Conservation (phyloP, 257 asterid species). For the Capsicum pubescens region DNA sequence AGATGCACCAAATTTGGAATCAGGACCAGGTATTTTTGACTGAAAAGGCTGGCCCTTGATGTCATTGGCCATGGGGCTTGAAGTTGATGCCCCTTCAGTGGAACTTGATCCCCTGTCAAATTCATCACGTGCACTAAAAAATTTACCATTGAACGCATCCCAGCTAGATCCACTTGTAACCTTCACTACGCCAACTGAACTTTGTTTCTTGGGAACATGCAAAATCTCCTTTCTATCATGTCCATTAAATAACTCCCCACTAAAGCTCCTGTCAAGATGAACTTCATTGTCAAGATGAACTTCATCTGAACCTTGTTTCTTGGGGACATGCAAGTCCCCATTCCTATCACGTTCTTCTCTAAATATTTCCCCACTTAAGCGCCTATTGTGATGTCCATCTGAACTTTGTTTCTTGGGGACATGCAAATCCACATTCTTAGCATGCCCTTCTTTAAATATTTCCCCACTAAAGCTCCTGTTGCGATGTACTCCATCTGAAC, state of each 20-base stretch:
- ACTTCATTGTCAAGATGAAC: constrained; percentile 56
- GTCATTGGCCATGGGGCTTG: constrained; percentile 44
- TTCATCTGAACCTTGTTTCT: constrained; percentile 35
- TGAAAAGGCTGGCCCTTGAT: constrained; percentile 41
- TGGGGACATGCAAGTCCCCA: constrained; percentile 36
- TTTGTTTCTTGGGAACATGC: constrained; percentile 32
- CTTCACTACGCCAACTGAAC: constrained; percentile 39
- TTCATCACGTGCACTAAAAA: constrained; percentile 36
- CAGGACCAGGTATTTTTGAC: constrained; percentile 43
- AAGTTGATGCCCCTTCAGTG: constrained; percentile 40
- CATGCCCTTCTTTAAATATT: constrained; percentile 45
- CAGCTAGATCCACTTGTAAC: constrained; percentile 50
- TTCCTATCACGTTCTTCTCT: constrained; percentile 44
- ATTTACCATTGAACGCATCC: constrained; percentile 47
- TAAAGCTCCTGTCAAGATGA: constrained; percentile 64
- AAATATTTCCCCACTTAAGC: constrained; percentile 55
- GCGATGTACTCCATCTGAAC: constrained; percentile 40
- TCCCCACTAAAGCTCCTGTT: constrained; percentile 56
- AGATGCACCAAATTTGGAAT: constrained; percentile 47
- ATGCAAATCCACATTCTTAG: constrained; percentile 36
- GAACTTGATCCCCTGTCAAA: constrained; percentile 47
- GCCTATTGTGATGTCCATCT: constrained; percentile 46
- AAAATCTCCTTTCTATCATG: constrained; percentile 36
- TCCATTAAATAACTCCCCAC: constrained; percentile 53
- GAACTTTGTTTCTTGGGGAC: constrained; percentile 37